These are phyloP conservation scores for Irpex lacteus DNA, from an alignment of 1,284 basidiomycete species.

Conservation along the genomic window DNA sequence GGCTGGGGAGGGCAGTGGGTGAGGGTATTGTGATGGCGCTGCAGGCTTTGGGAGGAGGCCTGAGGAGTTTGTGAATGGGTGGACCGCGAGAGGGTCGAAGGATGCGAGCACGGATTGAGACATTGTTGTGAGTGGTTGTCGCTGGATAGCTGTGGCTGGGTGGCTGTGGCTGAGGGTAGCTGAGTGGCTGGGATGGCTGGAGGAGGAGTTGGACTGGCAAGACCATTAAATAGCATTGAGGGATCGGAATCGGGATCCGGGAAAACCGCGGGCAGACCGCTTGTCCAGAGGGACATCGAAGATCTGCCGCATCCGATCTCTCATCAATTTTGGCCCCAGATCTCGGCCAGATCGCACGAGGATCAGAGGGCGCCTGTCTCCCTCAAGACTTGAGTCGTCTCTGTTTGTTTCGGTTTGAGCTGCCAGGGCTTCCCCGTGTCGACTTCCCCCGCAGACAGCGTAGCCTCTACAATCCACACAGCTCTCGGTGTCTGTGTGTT, in stretches of 20 bases:
- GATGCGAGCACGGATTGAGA: conserved; percentile 36
- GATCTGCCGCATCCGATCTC: background rate
- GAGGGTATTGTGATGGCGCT: conserved; percentile 45
- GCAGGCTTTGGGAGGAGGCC: conserved; percentile 45
- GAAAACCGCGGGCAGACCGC: conserved; percentile 5
- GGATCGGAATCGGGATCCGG: conserved; percentile 11
- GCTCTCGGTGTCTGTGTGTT: background rate
- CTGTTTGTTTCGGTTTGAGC: too few relatives aligned
- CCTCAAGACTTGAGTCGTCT: too few relatives aligned
- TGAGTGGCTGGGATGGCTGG: background rate
- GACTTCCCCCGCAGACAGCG: background rate
- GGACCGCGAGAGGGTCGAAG: conserved; percentile 57
- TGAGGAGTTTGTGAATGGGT: conserved; percentile 61
- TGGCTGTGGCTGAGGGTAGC: background rate
- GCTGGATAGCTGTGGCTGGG: background rate
- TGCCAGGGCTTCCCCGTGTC: background rate
- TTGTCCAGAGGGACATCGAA: background rate
- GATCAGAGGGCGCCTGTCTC: background rate
- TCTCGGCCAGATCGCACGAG: background rate
- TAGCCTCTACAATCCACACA: background rate
- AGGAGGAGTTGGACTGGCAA: background rate
- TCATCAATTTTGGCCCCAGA: background rate
- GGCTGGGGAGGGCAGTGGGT: conserved; percentile 32
- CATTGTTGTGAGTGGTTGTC: conserved; percentile 21
- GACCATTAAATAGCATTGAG: background rate